Percentiles rank a stretch among this genome's conserved stretches.
These are phyloP conservation scores for Sclerotinia subarctica DNA, from an alignment of 2,329 filamentous ascomycete species.

Conservation along the genomic window DNA sequence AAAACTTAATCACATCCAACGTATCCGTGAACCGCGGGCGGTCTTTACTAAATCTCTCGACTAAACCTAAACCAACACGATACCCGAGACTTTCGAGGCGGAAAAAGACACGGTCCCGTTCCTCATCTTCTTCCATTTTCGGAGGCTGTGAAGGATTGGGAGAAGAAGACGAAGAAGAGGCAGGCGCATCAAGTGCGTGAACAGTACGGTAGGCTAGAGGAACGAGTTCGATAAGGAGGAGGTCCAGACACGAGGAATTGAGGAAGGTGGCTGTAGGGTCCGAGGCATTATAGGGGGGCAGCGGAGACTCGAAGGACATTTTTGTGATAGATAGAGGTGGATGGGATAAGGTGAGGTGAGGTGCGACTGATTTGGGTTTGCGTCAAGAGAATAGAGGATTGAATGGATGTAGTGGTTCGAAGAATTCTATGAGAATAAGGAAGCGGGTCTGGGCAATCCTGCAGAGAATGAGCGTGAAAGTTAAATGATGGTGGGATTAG, in stretches of 20 bases:
- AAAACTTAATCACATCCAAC: slow-evolving; percentile 94
- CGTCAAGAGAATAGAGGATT: not conserved
- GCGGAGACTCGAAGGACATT: slow-evolving; percentile 72
- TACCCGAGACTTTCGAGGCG: slow-evolving; percentile 83
- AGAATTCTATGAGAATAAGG: not conserved
- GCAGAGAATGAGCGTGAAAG: not conserved
- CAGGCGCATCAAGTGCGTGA: slow-evolving; percentile 57
- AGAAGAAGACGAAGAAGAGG: slow-evolving; percentile 15
- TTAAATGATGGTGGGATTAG: not conserved
- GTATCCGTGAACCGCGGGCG: slow-evolving; percentile 87
- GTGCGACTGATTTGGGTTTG: not conserved
- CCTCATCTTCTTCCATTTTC: slow-evolving; percentile 70
- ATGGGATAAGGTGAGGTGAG: not conserved
- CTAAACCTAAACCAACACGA: slow-evolving; percentile 85
- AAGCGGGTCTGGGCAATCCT: not conserved
- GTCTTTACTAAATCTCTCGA: slow-evolving; percentile 82
- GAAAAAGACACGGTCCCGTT: slow-evolving; percentile 80
- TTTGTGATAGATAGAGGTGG: slow-evolving; percentile 17
- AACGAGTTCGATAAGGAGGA: slow-evolving; percentile 94
- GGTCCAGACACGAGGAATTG: slow-evolving; percentile 82
- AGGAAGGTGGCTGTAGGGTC: slow-evolving; percentile 77
- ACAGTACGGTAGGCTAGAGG: slow-evolving; percentile 88
- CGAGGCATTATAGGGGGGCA: slow-evolving; percentile 65
- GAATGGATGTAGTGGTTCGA: not conserved
- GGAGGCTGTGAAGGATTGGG: slow-evolving; percentile 11